phyloP scores from a whole-genome alignment of 441 rosid species.

The Brassica hybrid region DNA sequence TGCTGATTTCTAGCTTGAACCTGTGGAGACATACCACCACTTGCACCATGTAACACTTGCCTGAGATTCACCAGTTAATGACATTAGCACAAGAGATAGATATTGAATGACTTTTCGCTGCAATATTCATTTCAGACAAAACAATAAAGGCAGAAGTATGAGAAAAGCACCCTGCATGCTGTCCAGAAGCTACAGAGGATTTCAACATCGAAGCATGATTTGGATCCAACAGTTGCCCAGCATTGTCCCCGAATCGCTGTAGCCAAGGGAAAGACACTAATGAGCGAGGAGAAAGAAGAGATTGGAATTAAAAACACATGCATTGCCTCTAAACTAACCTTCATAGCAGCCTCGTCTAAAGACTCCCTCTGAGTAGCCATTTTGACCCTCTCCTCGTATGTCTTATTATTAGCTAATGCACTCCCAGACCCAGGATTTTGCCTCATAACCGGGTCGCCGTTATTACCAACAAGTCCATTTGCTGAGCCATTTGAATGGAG shows the following conservation, averaged over 20 bases:
- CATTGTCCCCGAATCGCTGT: conserved; percentile 79
- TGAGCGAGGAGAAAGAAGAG: neutral
- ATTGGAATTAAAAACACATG: conserved; percentile 8
- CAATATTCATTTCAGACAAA: conserved; percentile 28
- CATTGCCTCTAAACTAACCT: conserved; percentile 55
- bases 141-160: conserved; percentile 20
- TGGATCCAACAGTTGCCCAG: conserved; percentile 81
- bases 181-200: conserved; percentile 73
- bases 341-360: conserved; percentile 73
- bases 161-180: conserved; percentile 78
- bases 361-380: conserved; percentile 78
- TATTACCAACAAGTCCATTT: conserved; percentile 71
- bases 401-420: conserved; percentile 75
- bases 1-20: conserved; percentile 81
- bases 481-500: conserved; percentile 70
- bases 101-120: neutral
- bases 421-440: conserved; percentile 79
- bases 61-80: conserved; percentile 49
- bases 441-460: conserved; percentile 65
- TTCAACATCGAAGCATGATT: conserved; percentile 79
- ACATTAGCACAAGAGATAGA: conserved; percentile 15
- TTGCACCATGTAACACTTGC: conserved; percentile 82
- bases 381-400: conserved; percentile 85
- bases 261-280: conserved; percentile 35
- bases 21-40: conserved; percentile 80